Percentiles rank a stretch among this genome's conserved stretches.
Evolutionary conservation across 805 yeast genomes (phyloP).

Genomic region (Ogataea chonburiensis): DNA sequence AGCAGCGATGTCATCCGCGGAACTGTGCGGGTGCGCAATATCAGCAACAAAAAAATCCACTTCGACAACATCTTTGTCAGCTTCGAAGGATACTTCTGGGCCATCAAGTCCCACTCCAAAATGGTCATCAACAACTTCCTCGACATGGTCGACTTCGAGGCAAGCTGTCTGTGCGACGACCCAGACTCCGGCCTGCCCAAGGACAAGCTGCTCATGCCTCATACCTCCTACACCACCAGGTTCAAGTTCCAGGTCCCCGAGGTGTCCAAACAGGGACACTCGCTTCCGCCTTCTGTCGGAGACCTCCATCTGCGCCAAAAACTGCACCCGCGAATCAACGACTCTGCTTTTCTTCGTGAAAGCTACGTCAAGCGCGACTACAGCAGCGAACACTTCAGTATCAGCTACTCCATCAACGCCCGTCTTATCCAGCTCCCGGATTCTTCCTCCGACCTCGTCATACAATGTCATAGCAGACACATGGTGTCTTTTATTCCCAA

Average conservation of each 20-base stretch:
- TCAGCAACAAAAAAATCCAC: constrained; percentile 27
- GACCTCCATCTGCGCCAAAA: constrained; percentile 15
- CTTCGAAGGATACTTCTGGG: constrained; percentile 41
- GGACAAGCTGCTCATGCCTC: constrained; percentile 17
- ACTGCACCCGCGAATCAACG: constrained; percentile 12
- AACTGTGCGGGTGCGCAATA: constrained; percentile 17
- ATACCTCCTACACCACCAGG: constrained; percentile 15
- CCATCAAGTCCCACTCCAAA: constrained; percentile 16
- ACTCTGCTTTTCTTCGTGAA: constrained; percentile 10
- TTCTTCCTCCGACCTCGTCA: constrained; percentile 5
- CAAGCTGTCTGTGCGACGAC: constrained; percentile 18
- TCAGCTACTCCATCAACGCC: constrained; percentile 21
- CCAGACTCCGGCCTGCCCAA: constrained; percentile 18
- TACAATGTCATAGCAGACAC: constrained; percentile 20
- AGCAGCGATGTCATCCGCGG: constrained; percentile 17
- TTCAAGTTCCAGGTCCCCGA: constrained; percentile 22
- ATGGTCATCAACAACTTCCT: constrained; percentile 31
- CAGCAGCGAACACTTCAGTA: constrained; percentile 11
- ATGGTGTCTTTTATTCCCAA: constrained; percentile 15
- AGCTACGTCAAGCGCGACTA: constrained; percentile 6
- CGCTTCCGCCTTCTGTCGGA: constrained; percentile 21
- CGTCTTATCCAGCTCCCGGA: constrained; percentile 14
- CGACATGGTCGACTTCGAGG: constrained; percentile 40
- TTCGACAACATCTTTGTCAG: constrained; percentile 45
- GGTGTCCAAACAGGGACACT: constrained; percentile 11